Percentiles rank a stretch among this genome's conserved stretches.
phyloP scores from a whole-genome alignment of 306 rosid species.

The Psophocarpus tetragonolobus region DNA sequence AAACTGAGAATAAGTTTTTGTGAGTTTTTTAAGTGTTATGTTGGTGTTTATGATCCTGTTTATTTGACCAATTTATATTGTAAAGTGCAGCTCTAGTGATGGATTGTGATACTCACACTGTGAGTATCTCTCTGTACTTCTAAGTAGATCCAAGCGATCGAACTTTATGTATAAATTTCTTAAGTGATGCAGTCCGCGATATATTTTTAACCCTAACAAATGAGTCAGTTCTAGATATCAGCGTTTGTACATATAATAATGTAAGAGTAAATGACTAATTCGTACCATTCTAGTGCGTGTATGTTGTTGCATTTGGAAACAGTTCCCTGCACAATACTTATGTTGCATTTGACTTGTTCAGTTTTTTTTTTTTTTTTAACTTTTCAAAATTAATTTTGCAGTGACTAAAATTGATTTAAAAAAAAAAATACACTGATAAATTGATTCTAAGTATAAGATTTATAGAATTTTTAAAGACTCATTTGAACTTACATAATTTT shows the following conservation, averaged over 20 bases:
- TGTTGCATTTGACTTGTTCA: background rate
- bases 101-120: background rate
- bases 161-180: background rate
- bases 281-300: background rate
- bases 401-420: background rate
- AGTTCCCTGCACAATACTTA: no score
- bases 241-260: background rate
- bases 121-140: background rate
- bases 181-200: background rate
- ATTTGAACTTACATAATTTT: background rate
- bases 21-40: background rate
- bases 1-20: background rate
- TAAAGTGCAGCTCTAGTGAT: background rate
- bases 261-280: background rate
- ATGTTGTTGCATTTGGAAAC: no score
- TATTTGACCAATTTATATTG: background rate
- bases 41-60: background rate
- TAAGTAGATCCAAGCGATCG: background rate
- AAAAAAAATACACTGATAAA: background rate
- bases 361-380: no score
- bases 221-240: background rate
- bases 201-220: background rate
- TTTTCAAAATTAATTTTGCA: background rate
- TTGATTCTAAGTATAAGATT: background rate
- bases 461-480: background rate